Base-by-base conservation (phyloP, 2,329 filamentous ascomycete species). In the Metarhizium anisopliae region DNA sequence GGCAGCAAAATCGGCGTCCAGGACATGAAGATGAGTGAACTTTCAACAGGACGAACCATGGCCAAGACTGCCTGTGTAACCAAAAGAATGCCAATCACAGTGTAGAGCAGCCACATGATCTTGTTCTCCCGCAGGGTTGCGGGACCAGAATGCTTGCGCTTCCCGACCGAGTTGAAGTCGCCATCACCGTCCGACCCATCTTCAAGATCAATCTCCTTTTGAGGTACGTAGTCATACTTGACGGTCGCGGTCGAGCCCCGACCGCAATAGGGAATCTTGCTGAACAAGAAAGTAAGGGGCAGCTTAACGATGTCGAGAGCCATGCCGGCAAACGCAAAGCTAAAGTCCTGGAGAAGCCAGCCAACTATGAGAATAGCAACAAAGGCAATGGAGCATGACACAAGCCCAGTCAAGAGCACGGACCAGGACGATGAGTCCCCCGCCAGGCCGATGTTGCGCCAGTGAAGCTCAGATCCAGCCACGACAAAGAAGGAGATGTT, bases 1-100 rank as follows among this genome's bases (percentile, higher is more conserved):
- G 69, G 69, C 11, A 71, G 58, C 4, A 71, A 60, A 1, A 63
- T 62, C 5, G 64, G 60, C 0, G 69, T 71, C 69, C 69, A 71
- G 0, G 69, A 71, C 47, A 71, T 62, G 55, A 70, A 71, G 1
- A 61, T 66, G 30, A 71, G 53, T 3, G 69, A 68, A 32, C 63
- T 60, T 25, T 71, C 69, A 40, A 60, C 58, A 1, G 69, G 69
- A n/a, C 69, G 62, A 11, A 68, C 14, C 1, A 67, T 13, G 1
- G 59, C 55, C 7, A 66, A 52, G 10, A 61, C 60, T 43, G 61
- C 57, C 40, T 68, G 67, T 4, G 59, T 61, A 4, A 63, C 59
- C 16, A 69, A 58, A 2, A 63, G 58, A 45, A 64, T 58, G 25
- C 55, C 58, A 50, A 68, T 60, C 4, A 65, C 18, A 0, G 63